Percentiles rank a stretch among this genome's conserved stretches.
phyloP scores from a whole-genome alignment of 23 red algal genomes.

The Gracilaria gracilis region DNA sequence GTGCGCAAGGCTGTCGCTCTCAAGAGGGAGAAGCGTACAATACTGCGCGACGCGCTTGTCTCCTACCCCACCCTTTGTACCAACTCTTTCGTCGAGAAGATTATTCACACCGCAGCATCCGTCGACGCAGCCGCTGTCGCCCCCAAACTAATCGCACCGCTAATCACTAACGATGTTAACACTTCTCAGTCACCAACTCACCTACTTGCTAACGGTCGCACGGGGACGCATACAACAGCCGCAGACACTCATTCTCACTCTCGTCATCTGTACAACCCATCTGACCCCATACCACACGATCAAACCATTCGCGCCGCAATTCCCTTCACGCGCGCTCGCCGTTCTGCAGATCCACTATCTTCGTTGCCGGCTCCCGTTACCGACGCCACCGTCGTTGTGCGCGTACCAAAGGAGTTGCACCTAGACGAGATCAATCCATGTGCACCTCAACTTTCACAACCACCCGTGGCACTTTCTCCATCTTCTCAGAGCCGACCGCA shows the following conservation, averaged over 20 bases:
- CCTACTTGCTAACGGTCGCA: background rate
- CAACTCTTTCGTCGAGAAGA: background rate
- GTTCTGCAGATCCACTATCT: background rate
- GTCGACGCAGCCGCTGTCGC: slow-evolving; percentile 3
- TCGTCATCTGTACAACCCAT: background rate
- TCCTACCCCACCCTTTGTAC: slow-evolving; percentile 24
- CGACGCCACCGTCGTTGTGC: background rate
- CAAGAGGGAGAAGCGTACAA: slow-evolving; percentile 24
- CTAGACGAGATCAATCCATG: background rate
- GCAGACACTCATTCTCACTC: background rate
- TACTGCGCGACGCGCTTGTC: slow-evolving; percentile 26
- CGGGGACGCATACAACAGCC: background rate
- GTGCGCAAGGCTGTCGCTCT: background rate
- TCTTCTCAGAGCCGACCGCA: no score
- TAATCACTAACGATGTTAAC: slow-evolving; percentile 8
- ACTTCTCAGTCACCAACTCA: background rate
- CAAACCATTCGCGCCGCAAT: background rate
- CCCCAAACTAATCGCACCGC: background rate
- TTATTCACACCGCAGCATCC: background rate
- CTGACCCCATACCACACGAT: background rate
- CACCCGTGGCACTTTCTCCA: no score
- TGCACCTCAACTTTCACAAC: background rate
- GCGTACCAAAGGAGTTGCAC: background rate
- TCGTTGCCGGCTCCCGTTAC: background rate
- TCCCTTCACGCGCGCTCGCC: background rate